Conservation (phyloP, 345 rosid species). For the Hirschfeldia incana region DNA sequence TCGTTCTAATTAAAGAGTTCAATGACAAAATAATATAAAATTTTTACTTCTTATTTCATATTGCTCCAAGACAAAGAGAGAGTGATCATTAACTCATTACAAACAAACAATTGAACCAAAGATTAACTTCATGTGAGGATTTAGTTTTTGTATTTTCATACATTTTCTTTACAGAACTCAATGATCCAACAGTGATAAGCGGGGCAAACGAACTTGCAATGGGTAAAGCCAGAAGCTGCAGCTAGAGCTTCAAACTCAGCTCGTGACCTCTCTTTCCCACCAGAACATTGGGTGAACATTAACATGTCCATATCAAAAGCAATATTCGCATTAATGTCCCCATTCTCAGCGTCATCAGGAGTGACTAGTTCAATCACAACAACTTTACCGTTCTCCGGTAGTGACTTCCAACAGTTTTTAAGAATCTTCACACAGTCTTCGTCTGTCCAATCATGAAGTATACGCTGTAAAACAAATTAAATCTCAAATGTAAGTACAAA, state of each 20-base stretch:
- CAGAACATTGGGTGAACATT: conserved; percentile 47
- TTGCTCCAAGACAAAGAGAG: background rate
- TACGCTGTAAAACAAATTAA: conserved; percentile 35
- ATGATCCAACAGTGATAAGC: conserved; percentile 36
- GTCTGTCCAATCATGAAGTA: conserved; percentile 50
- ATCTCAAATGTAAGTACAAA: background rate
- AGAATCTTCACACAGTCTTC: conserved; percentile 50
- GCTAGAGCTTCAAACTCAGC: conserved; percentile 52
- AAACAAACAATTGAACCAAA: background rate
- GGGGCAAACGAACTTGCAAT: conserved; percentile 27
- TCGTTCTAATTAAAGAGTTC: background rate
- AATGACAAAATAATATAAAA: background rate
- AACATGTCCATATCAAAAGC: conserved; percentile 47
- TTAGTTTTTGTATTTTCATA: background rate
- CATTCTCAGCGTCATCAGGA: conserved; percentile 33
- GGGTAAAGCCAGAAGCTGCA: conserved; percentile 40
- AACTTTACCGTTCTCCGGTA: conserved; percentile 46
- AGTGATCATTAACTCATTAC: background rate
- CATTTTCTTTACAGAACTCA: conserved; percentile 26
- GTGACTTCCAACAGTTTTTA: conserved; percentile 49
- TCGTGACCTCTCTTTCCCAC: conserved; percentile 51
- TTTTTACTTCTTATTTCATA: conserved; percentile 1
- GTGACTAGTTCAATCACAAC: conserved; percentile 47
- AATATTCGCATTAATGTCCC: conserved; percentile 39
- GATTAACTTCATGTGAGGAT: background rate